Percentiles rank a stretch among this genome's conserved stretches.
phyloP scores from a whole-genome alignment of 768 basidiomycete genomes.

The Amanita rimosa region DNA sequence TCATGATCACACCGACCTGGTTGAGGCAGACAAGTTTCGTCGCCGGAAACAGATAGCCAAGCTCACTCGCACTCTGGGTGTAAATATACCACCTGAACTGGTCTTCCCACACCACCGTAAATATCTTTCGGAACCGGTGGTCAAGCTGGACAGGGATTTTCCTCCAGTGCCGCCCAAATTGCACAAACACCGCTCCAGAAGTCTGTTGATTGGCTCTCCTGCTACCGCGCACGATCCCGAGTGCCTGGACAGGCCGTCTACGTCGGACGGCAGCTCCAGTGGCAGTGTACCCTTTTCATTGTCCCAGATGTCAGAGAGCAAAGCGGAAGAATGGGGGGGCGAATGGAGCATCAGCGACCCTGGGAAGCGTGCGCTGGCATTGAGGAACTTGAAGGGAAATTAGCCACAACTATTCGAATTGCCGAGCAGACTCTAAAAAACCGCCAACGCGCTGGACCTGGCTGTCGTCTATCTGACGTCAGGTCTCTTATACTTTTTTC shows the following conservation, averaged over 20 bases:
- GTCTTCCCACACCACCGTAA: constrained; percentile 16
- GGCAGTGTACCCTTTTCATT: not conserved
- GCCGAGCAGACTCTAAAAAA: not conserved
- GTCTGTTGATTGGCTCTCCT: not conserved
- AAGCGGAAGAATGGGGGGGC: constrained; percentile 20
- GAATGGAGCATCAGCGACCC: constrained; percentile 23
- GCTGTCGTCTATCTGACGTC: no score
- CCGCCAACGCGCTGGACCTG: not conserved
- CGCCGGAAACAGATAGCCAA: constrained; percentile 32
- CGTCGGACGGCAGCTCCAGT: not conserved
- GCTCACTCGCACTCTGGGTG: constrained; percentile 39
- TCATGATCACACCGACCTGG: not conserved
- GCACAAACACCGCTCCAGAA: not conserved
- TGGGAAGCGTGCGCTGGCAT: constrained; percentile 12
- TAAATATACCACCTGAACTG: constrained; percentile 38
- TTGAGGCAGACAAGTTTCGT: constrained; percentile 10
- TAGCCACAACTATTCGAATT: not conserved
- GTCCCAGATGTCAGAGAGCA: constrained; percentile 2
- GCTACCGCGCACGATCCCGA: not conserved
- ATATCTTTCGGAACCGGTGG: not conserved
- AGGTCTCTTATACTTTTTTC: no score
- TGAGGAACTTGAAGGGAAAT: constrained; percentile 12
- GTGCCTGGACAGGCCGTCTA: not conserved
- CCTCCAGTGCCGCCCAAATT: not conserved
- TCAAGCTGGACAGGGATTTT: not conserved